These are phyloP conservation scores for Eucalyptus coolabah DNA, from an alignment of 345 rosid species.

Conservation along the genomic window DNA sequence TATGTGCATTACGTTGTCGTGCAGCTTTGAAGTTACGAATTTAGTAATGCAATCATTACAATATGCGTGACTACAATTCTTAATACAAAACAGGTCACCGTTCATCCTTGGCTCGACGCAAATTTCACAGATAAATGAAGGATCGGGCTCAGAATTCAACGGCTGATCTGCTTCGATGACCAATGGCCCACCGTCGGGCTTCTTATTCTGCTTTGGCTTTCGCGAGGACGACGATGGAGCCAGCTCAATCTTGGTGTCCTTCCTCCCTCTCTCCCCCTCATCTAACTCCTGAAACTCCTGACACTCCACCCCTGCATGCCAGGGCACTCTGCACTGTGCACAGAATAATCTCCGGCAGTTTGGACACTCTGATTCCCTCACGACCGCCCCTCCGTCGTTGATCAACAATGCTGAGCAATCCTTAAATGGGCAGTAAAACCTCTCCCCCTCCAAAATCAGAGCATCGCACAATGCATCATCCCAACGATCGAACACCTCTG, in stretches of 20 bases:
- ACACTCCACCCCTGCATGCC: constrained; percentile 20
- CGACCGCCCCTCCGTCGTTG: constrained; percentile 3
- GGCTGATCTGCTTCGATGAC: background rate
- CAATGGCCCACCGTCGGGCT: background rate
- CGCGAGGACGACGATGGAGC: background rate
- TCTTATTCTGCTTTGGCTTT: background rate
- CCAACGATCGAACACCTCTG: constrained; percentile 28
- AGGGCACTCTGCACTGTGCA: constrained; percentile 30
- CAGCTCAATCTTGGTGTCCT: background rate
- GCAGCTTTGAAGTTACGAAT: constrained; percentile 35
- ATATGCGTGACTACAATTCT: constrained; percentile 40
- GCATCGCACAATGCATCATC: constrained; percentile 39
- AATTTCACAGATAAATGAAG: constrained; percentile 31
- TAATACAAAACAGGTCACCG: constrained; percentile 11
- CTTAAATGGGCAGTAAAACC: constrained; percentile 39
- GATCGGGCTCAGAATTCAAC: background rate
- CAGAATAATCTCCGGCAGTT: constrained; percentile 28
- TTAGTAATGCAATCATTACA: constrained; percentile 32
- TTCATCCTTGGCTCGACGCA: constrained; percentile 22
- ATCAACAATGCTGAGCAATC: constrained; percentile 37
- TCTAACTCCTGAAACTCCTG: background rate
- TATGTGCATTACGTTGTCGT: constrained; percentile 10
- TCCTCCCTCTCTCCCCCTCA: no score
- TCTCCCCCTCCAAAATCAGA: constrained; percentile 9
- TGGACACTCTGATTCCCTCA: constrained; percentile 19